Evolutionary conservation across 495 filamentous ascomycete genomes (phyloP).

Genomic region (Penicillium nucicola): DNA sequence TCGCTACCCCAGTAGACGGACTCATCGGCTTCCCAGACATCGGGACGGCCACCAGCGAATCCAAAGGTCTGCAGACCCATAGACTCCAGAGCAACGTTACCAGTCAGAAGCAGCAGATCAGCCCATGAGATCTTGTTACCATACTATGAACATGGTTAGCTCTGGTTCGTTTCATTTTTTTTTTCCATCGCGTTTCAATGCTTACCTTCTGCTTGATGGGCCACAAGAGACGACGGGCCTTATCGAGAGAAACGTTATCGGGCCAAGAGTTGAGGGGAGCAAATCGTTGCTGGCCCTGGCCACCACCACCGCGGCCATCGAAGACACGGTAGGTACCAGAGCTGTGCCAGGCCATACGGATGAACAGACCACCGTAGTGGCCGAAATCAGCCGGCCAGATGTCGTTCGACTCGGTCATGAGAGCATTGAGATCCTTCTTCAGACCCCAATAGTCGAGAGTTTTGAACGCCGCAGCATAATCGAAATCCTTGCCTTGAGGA

Average conservation of each 20-base stretch:
- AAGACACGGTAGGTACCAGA: constrained; percentile 70
- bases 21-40: constrained; percentile 70
- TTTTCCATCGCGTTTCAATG: background rate
- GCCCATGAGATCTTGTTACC: constrained; percentile 78
- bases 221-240: constrained; percentile 73
- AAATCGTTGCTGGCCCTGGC: constrained; percentile 69
- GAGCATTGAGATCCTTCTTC: constrained; percentile 62
- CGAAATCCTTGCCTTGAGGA: constrained; percentile 57
- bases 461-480: constrained; percentile 69
- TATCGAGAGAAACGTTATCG: constrained; percentile 72
- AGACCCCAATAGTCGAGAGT: constrained; percentile 64
- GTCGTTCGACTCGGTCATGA: constrained; percentile 74
- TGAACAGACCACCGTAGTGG: constrained; percentile 72
- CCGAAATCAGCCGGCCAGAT: constrained; percentile 78
- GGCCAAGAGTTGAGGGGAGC: constrained; percentile 79
- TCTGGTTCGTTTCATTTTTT: too few relatives aligned
- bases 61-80: constrained; percentile 74
- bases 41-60: constrained; percentile 65
- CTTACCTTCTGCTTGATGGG: constrained; percentile 67
- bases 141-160: constrained; percentile 36
- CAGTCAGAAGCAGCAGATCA: constrained; percentile 63
- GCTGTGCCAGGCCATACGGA: constrained; percentile 77
- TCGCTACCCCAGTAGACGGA: constrained; percentile 72
- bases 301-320: constrained; percentile 70
- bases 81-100: constrained; percentile 71